These are phyloP conservation scores for Emericellopsis cladophorae DNA, from an alignment of 2,329 filamentous ascomycete genomes.

Conservation along the genomic window DNA sequence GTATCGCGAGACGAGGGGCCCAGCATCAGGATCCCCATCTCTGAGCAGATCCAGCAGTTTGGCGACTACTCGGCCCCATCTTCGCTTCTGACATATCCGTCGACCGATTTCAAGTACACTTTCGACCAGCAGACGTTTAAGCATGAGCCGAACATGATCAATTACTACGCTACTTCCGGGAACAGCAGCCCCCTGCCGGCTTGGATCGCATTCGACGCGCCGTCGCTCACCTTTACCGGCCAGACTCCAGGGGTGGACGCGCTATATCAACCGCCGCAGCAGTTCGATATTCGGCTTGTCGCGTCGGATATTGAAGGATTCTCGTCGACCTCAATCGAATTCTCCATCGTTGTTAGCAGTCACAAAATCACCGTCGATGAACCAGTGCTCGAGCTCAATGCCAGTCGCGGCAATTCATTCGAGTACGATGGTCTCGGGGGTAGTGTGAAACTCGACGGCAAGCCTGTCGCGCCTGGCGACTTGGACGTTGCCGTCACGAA, in stretches of 20 bases:
- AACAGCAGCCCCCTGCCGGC: slow-evolving; percentile 76
- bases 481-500: slow-evolving; percentile 38
- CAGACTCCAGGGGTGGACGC: slow-evolving; percentile 53
- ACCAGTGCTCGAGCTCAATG: slow-evolving; percentile 41
- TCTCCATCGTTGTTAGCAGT: slow-evolving; percentile 59
- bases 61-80: slow-evolving; percentile 48
- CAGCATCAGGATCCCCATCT: slow-evolving; percentile 39
- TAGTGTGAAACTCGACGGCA: slow-evolving; percentile 45
- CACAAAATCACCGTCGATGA: slow-evolving; percentile 56
- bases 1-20: slow-evolving; percentile 48
- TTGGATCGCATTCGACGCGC: slow-evolving; percentile 66
- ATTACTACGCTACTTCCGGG: slow-evolving; percentile 66
- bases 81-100: slow-evolving; percentile 42
- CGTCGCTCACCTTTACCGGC: slow-evolving; percentile 55
- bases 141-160: slow-evolving; percentile 34
- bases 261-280: slow-evolving; percentile 54
- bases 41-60: slow-evolving; percentile 42
- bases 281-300: slow-evolving; percentile 59
- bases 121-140: slow-evolving; percentile 52
- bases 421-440: slow-evolving; percentile 36
- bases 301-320: slow-evolving; percentile 75
- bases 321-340: slow-evolving; percentile 49
- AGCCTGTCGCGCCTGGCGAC: slow-evolving; percentile 31
- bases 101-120: slow-evolving; percentile 36
- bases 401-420: slow-evolving; percentile 37